Conservation (phyloP, 805 yeast species). For the Sugiyamaella lignohabitans region DNA sequence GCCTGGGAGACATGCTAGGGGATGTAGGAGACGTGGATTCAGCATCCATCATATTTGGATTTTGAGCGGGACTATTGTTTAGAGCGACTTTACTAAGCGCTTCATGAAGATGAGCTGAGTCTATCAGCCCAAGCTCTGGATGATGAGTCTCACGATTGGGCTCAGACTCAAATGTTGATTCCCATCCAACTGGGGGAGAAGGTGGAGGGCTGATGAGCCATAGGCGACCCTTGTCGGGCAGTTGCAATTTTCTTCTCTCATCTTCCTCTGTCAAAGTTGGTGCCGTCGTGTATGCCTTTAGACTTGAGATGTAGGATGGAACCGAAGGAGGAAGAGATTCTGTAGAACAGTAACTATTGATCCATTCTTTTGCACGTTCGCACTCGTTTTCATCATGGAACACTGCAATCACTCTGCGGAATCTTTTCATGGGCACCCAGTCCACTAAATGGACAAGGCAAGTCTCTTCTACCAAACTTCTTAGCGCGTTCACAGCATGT, state of each 20-base stretch:
- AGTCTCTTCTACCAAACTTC: not conserved
- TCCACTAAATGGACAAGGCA: conserved; percentile 4
- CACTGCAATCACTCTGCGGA: conserved; percentile 22
- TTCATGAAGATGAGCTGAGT: not conserved
- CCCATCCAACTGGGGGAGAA: conserved; percentile 27
- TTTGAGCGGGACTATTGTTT: not conserved
- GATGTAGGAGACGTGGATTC: not conserved
- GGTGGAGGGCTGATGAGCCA: conserved; percentile 28
- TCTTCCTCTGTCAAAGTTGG: conserved; percentile 1
- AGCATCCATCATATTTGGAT: too few relatives aligned
- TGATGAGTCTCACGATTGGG: conserved; percentile 10
- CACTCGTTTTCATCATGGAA: conserved; percentile 13
- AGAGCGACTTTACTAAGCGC: not conserved
- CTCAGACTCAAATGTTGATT: conserved; percentile 17
- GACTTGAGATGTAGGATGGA: not conserved
- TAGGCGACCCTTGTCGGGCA: conserved; percentile 24
- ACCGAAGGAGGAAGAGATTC: not conserved
- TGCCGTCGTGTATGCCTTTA: not conserved
- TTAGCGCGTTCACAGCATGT: not conserved
- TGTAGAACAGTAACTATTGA: not conserved
- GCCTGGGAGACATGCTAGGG: not conserved
- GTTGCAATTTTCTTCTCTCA: conserved; percentile 14
- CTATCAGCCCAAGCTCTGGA: not conserved
- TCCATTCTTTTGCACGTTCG: conserved; percentile 4
- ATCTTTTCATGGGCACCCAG: conserved; percentile 24